Evolutionary conservation across 495 filamentous ascomycete genomes (phyloP), one percentile per base, ranked within the genome.

Genomic region (Cryomyces minteri): DNA sequence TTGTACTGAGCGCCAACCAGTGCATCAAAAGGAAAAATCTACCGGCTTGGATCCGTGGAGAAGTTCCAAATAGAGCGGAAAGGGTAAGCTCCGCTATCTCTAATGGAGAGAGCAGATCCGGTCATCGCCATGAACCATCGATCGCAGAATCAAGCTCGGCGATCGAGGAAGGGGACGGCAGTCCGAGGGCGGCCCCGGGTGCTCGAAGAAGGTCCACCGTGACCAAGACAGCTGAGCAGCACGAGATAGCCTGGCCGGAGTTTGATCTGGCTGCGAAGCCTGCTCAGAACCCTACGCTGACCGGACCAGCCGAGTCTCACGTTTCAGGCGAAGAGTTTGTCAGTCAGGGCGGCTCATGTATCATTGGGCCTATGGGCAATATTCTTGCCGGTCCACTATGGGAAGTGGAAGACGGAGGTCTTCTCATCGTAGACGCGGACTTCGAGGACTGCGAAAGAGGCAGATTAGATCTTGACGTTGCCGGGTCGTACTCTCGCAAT

Each of bases 1-100:
- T 88, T 49, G 86, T 96, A n/a, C 62, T 96, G 1, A 82, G 76
- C 48, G 75, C 80, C 8, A 95, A 94, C 58, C 87, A 93, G 63
- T 88, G 80, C 54, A 72, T 84, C 3, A 70, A 62, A 46, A 62
- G 62, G 43, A 68, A 64, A 31, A 62, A 80, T 48, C 58, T 81
- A 6, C 77, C 77, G 1, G 44, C 40, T 0, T 80, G 76, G 76
- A 68, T 79, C 39, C 66, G 51, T 31, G 50, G 62, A 6, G 45
- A 51, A 7, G 38, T 44, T 7, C 8, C 40, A 4, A 41, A 9
- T 41, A 1, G 46, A 41, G 0, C 10, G 11, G 14, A 38, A 43
- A 37, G 14, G 30, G 43, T 30, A 12, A 30, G 31, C 7, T 7
- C 32, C 14, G 47, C 40, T n/a, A 56, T 64, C 32, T 66, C 68